A percentile compares a stretch with the other conserved stretches of the same genome.
Conservation (phyloP, 106 monocot genomes). For the Platanthera guangdongensis region DNA sequence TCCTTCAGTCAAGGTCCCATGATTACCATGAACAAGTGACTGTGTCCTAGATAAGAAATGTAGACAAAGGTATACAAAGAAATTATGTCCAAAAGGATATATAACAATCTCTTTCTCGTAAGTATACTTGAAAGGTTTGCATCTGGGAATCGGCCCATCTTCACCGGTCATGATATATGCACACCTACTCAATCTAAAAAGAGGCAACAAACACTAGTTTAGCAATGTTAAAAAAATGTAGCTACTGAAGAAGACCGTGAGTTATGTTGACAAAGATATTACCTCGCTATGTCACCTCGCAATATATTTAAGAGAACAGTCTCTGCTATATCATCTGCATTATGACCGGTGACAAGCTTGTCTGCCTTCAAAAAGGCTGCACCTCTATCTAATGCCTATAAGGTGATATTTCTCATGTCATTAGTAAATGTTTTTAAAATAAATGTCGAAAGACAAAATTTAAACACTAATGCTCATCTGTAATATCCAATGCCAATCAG, state of each 20-base stretch:
- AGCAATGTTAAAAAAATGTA: background rate
- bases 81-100: conserved; percentile 60
- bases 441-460: background rate
- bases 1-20: conserved; percentile 41
- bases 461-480: background rate
- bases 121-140: conserved; percentile 99
- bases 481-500: background rate
- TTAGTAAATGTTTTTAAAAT: background rate
- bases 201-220: background rate
- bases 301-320: conserved; percentile 91
- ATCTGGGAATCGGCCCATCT: conserved; percentile 99
- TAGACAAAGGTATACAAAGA: background rate
- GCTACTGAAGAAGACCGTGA: background rate
- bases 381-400: conserved; percentile 90
- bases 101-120: conserved; percentile 99
- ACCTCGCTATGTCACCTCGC: conserved; percentile 98
- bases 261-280: background rate
- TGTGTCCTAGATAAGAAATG: conserved; percentile 3
- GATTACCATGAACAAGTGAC: background rate
- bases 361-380: conserved; percentile 83
- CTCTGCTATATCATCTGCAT: conserved; percentile 99
- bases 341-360: conserved; percentile 95
- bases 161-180: conserved; percentile 94
- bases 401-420: background rate
- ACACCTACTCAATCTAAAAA: conserved; percentile 83